Evolutionary conservation across 1,139 yeast genomes (phyloP).

Genomic region (Magnusiomyces sp.): DNA sequence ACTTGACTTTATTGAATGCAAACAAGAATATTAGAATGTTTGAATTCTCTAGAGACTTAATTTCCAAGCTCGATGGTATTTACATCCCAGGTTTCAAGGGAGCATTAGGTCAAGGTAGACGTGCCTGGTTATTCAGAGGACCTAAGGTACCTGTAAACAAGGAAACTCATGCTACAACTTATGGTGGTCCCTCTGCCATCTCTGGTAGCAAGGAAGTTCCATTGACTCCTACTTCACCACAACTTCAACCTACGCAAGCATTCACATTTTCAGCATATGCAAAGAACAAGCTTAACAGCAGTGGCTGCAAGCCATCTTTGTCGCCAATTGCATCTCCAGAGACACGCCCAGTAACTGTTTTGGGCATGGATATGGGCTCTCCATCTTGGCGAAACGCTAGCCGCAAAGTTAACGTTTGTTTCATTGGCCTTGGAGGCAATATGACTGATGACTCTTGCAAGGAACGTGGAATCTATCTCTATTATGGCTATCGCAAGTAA

Average conservation of each 20-base stretch:
- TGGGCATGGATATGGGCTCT: conserved; percentile 22
- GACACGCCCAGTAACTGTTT: conserved; percentile 16
- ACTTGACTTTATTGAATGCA: conserved; percentile 36
- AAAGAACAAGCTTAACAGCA: conserved; percentile 17
- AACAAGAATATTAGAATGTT: conserved; percentile 32
- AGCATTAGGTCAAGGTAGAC: conserved; percentile 64
- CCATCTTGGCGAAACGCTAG: conserved; percentile 28
- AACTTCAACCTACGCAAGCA: conserved; percentile 15
- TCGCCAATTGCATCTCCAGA: conserved; percentile 7
- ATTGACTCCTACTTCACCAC: conserved; percentile 9
- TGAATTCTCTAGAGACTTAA: conserved; percentile 34
- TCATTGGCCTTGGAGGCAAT: conserved; percentile 30
- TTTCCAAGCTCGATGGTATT: conserved; percentile 25
- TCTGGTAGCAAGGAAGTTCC: conserved; percentile 6
- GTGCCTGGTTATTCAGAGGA: conserved; percentile 74
- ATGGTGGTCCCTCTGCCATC: conserved; percentile 9
- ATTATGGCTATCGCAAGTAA: conserved; percentile 25
- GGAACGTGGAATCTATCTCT: conserved; percentile 32
- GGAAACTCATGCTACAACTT: conserved; percentile 16
- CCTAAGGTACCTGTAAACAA: conserved; percentile 7
- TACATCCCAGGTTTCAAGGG: conserved; percentile 29
- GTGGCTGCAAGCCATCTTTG: conserved; percentile 9
- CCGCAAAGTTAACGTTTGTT: conserved; percentile 30
- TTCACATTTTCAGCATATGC: conserved; percentile 26
- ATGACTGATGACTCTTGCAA: conserved; percentile 24